Percentiles rank a stretch among this genome's conserved stretches.
These are phyloP conservation scores for Perkinsus olseni DNA, from an alignment of 169 alveolate genomes.

Conservation along the genomic window DNA sequence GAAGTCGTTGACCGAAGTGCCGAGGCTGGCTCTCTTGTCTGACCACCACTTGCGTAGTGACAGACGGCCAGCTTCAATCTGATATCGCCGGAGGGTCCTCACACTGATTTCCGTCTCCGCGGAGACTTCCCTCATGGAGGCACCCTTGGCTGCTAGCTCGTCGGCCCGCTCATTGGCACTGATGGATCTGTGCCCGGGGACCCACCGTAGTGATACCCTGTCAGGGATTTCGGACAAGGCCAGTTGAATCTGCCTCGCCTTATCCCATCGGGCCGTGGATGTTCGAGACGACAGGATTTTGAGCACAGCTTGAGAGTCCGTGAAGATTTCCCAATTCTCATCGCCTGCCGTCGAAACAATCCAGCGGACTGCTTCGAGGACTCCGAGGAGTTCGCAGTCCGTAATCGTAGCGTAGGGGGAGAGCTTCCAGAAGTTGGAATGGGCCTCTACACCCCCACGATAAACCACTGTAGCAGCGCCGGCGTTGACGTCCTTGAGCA, in stretches of 20 bases:
- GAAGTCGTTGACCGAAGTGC: neutral
- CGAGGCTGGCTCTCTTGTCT: neutral
- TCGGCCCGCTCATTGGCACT: neutral
- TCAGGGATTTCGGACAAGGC: neutral
- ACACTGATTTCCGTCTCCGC: neutral
- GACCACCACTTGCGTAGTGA: neutral
- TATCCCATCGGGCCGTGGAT: neutral
- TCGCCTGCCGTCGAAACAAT: neutral
- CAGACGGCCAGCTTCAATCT: neutral
- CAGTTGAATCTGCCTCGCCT: neutral
- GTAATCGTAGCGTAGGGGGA: neutral
- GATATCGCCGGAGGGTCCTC: neutral
- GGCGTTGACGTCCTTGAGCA: neutral
- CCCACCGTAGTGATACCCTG: neutral
- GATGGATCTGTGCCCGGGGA: neutral
- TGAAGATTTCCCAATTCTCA: neutral
- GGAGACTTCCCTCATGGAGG: neutral
- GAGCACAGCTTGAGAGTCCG: neutral
- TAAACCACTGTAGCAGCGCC: neutral
- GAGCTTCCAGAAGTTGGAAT: neutral
- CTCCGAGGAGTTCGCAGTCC: constrained; percentile 1
- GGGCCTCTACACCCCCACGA: neutral
- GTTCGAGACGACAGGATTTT: neutral
- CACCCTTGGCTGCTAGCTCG: neutral
- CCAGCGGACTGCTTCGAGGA: neutral